phyloP scores from a whole-genome alignment of 176 grass and related monocot genomes.

The Dactylis glomerata region DNA sequence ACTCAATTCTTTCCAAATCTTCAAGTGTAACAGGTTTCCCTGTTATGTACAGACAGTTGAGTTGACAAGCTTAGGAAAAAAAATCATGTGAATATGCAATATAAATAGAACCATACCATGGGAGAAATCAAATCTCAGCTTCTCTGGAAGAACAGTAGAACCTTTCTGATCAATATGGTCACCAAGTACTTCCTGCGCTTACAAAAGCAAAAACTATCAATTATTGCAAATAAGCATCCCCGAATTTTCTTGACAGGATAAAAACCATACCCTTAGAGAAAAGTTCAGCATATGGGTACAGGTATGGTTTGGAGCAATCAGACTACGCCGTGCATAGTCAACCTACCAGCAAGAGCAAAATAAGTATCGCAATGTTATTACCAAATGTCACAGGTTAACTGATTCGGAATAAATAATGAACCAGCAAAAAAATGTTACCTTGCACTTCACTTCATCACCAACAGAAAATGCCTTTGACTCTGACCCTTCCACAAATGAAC shows the following conservation, averaged over 20 bases:
- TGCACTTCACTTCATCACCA: conserved; percentile 76
- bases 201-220: not conserved
- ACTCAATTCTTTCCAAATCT: conserved; percentile 88
- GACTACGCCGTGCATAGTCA: conserved; percentile 67
- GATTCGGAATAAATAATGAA: not conserved
- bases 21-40: conserved; percentile 79
- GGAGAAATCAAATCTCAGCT: conserved; percentile 95
- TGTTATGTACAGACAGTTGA: conserved; percentile 33
- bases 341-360: conserved; percentile 57
- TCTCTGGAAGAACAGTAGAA: conserved; percentile 96
- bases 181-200: conserved; percentile 84
- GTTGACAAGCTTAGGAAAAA: not conserved
- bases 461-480: conserved; percentile 45
- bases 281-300: conserved; percentile 98
- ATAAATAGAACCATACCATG: conserved; percentile 59
- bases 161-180: conserved; percentile 96
- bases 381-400: not conserved
- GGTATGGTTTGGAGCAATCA: conserved; percentile 92
- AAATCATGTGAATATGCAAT: not conserved
- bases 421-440: conserved; percentile 35
- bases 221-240: not conserved
- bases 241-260: conserved; percentile 10
- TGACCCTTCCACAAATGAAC: conserved; percentile 49
- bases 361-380: conserved; percentile 17
- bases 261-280: conserved; percentile 67